Conservation (phyloP, 2,329 filamentous ascomycete species). For the Talaromyces sp. region DNA sequence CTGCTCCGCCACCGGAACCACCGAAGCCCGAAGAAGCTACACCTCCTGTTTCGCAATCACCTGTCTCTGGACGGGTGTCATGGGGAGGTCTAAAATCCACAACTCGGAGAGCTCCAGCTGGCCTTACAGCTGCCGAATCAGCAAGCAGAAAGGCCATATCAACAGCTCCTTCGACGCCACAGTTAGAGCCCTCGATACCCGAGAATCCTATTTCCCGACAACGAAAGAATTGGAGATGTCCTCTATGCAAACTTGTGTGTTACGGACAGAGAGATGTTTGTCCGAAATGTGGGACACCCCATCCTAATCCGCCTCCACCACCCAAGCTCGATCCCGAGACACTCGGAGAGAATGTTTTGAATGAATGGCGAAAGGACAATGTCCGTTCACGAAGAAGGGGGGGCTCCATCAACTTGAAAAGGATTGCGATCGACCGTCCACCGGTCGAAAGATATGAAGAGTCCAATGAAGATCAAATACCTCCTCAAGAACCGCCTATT, state of each 20-base stretch:
- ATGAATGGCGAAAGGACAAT: constrained; percentile 12
- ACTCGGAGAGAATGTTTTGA: background rate
- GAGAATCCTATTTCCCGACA: background rate
- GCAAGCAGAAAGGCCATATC: background rate
- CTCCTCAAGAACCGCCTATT: background rate
- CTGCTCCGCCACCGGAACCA: constrained; percentile 12
- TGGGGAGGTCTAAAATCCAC: background rate
- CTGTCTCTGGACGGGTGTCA: background rate
- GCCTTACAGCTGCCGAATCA: background rate
- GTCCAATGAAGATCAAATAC: background rate
- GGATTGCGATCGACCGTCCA: background rate
- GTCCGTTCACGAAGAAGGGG: background rate
- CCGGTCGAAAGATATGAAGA: background rate
- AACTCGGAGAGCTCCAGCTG: background rate
- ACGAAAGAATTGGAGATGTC: constrained; percentile 29
- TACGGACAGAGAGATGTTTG: constrained; percentile 20
- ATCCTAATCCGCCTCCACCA: constrained; percentile 20
- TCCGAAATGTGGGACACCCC: constrained; percentile 27
- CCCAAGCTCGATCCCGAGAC: constrained; percentile 8
- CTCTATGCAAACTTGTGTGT: constrained; percentile 25
- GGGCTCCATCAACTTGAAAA: background rate
- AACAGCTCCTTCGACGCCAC: background rate
- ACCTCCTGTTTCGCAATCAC: background rate
- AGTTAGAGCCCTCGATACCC: background rate
- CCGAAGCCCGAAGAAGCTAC: background rate